Conservation (phyloP, 2,329 filamentous ascomycete species). For the Aphanoascus verrucosus region DNA sequence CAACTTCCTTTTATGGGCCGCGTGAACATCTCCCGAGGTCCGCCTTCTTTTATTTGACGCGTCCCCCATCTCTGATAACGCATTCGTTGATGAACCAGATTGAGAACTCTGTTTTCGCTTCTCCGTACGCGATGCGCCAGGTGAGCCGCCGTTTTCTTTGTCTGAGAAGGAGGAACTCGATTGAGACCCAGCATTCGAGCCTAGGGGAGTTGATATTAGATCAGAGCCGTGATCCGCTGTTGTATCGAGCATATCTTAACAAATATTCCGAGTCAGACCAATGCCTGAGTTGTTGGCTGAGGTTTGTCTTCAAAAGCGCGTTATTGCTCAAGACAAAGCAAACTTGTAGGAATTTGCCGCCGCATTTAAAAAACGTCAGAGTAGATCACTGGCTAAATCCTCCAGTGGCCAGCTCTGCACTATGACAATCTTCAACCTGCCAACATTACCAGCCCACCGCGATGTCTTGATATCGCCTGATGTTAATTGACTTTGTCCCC, state of each 20-base stretch:
- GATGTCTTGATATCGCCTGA: not conserved
- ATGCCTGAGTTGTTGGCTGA: not conserved
- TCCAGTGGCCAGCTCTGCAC: too few relatives aligned
- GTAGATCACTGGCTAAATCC: not conserved
- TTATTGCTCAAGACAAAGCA: not conserved
- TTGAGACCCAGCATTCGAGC: conserved; percentile 21
- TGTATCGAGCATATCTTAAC: conserved; percentile 1
- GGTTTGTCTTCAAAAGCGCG: not conserved
- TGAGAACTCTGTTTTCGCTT: conserved; percentile 16
- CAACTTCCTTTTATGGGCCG: conserved; percentile 8
- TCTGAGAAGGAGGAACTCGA: conserved; percentile 30
- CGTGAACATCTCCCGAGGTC: conserved; percentile 11
- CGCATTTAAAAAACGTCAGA: not conserved
- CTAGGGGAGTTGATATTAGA: conserved; percentile 6
- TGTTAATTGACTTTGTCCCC: not conserved
- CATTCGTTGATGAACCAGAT: not conserved
- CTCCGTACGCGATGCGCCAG: conserved; percentile 26
- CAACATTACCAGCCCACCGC: not conserved
- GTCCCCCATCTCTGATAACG: conserved; percentile 11
- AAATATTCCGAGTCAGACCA: not conserved
- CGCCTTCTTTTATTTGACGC: conserved; percentile 16
- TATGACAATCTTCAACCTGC: not conserved
- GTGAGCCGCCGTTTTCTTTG: conserved; percentile 33
- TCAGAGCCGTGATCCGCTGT: not conserved
- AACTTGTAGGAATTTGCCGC: conserved; percentile 3